Evolutionary conservation across 2,329 filamentous ascomycete species (phyloP).

Genomic region (Penicillium sp.): DNA sequence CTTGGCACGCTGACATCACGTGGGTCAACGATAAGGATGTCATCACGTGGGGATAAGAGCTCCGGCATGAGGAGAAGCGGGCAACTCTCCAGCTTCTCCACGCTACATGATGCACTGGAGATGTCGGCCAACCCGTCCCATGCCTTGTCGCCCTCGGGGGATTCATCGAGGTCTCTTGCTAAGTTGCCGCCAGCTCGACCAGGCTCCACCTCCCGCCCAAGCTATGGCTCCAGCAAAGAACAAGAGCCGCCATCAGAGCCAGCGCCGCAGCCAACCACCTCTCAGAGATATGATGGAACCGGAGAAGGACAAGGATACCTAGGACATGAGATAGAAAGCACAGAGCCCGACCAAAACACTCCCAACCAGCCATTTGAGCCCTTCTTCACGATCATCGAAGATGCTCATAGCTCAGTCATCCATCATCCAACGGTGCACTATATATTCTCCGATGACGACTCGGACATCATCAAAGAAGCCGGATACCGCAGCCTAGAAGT

Average conservation of each 20-base stretch:
- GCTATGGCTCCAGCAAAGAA: not conserved
- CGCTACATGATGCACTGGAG: not conserved
- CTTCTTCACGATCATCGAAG: slow-evolving; percentile 84
- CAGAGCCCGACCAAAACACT: not conserved
- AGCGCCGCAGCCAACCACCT: not conserved
- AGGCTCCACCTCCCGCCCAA: not conserved
- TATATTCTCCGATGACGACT: slow-evolving; percentile 90
- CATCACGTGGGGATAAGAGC: slow-evolving; percentile 1
- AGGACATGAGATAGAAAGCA: not conserved
- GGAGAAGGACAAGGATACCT: not conserved
- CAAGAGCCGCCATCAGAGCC: not conserved
- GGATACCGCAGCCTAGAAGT: slow-evolving; percentile 60
- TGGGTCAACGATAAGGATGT: not conserved
- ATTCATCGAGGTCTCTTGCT: not conserved
- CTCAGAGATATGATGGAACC: not conserved
- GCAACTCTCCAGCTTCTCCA: not conserved
- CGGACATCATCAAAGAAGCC: slow-evolving; percentile 72
- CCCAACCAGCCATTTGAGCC: slow-evolving; percentile 63
- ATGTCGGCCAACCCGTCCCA: not conserved
- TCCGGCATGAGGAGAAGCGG: not conserved
- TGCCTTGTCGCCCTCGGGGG: not conserved
- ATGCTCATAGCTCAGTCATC: slow-evolving; percentile 72
- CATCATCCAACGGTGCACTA: slow-evolving; percentile 89
- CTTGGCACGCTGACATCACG: too few species aligned
- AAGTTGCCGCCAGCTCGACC: not conserved